phyloP scores from a whole-genome alignment of 768 basidiomycete species.

The Podaxis sp. region DNA sequence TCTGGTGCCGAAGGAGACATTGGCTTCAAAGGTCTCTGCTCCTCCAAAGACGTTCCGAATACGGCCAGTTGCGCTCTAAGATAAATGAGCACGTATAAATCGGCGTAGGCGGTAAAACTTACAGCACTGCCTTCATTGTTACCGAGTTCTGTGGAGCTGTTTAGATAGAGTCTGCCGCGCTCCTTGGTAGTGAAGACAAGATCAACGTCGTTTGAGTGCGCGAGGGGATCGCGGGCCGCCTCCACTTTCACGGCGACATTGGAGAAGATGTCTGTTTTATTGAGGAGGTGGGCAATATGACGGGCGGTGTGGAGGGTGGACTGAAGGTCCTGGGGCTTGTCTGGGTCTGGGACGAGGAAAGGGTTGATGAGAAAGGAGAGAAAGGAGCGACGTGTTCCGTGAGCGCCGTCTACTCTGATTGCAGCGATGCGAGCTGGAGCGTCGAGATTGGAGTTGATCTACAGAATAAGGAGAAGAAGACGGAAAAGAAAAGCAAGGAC shows the following conservation, averaged over 20 bases:
- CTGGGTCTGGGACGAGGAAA: conserved; percentile 26
- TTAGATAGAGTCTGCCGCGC: conserved; percentile 69
- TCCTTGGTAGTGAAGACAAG: conserved; percentile 77
- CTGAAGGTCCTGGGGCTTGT: conserved; percentile 13
- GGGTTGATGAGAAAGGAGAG: conserved; percentile 74
- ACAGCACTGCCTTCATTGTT: conserved; percentile 94
- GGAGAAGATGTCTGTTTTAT: conserved; percentile 75
- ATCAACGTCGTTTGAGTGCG: conserved; percentile 64
- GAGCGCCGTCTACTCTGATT: conserved; percentile 81
- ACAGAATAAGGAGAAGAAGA: not conserved
- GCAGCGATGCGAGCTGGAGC: conserved; percentile 65
- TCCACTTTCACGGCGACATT: conserved; percentile 63
- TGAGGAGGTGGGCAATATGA: conserved; percentile 58
- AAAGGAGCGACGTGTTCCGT: conserved; percentile 72
- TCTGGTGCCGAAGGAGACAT: conserved; percentile 79
- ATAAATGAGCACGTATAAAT: not conserved
- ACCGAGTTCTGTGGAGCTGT: conserved; percentile 86
- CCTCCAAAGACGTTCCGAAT: conserved; percentile 89
- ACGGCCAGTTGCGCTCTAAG: conserved; percentile 67
- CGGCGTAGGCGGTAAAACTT: conserved; percentile 26
- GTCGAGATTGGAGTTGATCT: conserved; percentile 68
- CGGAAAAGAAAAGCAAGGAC: conserved; percentile 35
- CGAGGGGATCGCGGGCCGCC: conserved; percentile 46
- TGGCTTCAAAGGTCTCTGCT: conserved; percentile 83
- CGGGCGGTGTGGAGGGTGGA: conserved; percentile 61